Base-by-base conservation (phyloP, 306 rosid genomes). In the Canavalia ensiformis region DNA sequence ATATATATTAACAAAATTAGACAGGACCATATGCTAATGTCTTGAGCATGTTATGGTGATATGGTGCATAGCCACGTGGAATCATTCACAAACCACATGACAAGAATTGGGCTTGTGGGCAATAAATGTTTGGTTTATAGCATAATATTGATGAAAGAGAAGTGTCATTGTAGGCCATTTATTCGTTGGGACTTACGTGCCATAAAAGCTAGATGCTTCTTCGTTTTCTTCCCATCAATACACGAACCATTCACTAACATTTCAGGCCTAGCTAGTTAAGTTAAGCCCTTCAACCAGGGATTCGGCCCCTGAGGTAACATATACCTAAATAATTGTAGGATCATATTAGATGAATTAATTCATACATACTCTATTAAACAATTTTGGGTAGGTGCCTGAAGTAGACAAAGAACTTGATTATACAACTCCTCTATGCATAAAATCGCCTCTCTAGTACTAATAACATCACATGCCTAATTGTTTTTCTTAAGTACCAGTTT, bases 41-140 rank as follows among this genome's bases (percentile, higher is more conserved):
- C 25, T 68, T 1, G 8, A 30, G 10, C 0, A 74, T 82, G 86
- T 55, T 73, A 44, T 62, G 77, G 25, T 63, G 62, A 82, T 82
- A 67, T 52, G 86, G 68, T 47, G 47, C 82, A 79, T 12, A 33
- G 54, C 68, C 85, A 85, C 51, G 88, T 81, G 83, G 35, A 1
- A 10, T 62, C 5, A 47, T 75, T 62, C 50, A 51, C 13, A 30
- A 60, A 74, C 81, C 62, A 73, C 84, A 57, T 2, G 68, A 57
- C 52, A 8, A 4, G 71, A 46, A 70, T 41, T 65, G 79, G 41
- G 35, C 8, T 72, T 50, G 69, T 41, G 77, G 81, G 52, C 35
- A 1, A 42, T n/a, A 1, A 4, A 8, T 56, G 45, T 41, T 65
- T 57, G 72, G 77, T 72, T 6, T 42, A 33, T 2, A 34, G 50